Evolutionary conservation across 2,329 filamentous ascomycete species (phyloP).

Genomic region (Stemphylium beticola): DNA sequence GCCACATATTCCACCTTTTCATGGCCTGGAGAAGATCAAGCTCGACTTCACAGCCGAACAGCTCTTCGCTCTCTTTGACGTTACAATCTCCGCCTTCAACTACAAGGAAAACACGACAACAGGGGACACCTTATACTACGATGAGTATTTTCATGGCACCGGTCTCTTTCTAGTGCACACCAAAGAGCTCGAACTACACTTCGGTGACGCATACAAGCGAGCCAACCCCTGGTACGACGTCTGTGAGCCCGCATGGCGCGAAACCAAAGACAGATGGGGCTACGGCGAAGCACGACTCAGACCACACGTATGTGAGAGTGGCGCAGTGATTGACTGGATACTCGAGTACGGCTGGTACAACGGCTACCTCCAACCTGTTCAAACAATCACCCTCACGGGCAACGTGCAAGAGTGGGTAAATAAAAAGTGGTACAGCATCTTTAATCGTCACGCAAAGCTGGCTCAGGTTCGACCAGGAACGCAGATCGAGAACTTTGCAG

Average conservation of each 20-base stretch:
- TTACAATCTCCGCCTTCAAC: constrained; percentile 18
- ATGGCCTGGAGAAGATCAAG: constrained; percentile 20
- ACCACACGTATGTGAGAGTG: neutral
- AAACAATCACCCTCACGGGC: constrained; percentile 2
- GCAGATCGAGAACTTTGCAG: neutral
- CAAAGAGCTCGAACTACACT: constrained; percentile 4
- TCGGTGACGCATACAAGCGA: constrained; percentile 3
- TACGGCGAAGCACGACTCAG: neutral
- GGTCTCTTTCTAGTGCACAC: constrained; percentile 15
- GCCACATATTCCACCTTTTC: neutral
- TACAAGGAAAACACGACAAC: neutral
- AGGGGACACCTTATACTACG: neutral
- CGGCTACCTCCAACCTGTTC: neutral
- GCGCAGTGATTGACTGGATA: neutral
- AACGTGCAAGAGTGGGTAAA: constrained; percentile 24
- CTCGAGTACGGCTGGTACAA: neutral
- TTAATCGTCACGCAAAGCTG: neutral
- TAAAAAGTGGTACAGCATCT: constrained; percentile 22
- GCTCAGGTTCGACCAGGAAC: neutral
- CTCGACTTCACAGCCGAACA: constrained; percentile 14
- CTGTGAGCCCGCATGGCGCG: neutral
- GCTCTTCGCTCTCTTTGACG: constrained; percentile 24
- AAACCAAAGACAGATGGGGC: neutral
- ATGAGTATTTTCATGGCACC: neutral
- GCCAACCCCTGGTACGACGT: constrained; percentile 16